Evolutionary conservation across 2,329 filamentous ascomycete genomes (phyloP), one percentile per base, ranked within the genome.

Genomic region (Raffaelea albimanens): DNA sequence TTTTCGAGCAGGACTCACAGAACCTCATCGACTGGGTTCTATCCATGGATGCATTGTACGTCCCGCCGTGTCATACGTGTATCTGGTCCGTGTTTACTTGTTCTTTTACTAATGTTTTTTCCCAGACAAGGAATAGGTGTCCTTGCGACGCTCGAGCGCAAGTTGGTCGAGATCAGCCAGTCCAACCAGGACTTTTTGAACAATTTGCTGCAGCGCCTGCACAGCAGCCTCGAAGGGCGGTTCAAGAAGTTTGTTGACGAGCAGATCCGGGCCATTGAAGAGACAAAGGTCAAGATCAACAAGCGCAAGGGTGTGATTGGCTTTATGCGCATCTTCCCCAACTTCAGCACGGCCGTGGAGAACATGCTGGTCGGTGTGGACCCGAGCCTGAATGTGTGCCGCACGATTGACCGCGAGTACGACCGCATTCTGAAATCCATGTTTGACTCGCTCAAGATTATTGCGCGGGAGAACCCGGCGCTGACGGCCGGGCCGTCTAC

Each of bases 241-340:
- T 96, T 95, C 68, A 82, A 76, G 52, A 88, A 87, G 53, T 96
- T 97, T 57, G 81, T 97, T 9, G 91, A 97, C 55, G 88, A 95
- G 54, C 93, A 98, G 63, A 85, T 97, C 50, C 86, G 87, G 22
- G 90, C 89, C 5, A 95, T 97, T 53, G 93, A 97, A 66, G 93
- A 97, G 52, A 97, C 90, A 36, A 97, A 97, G 67, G 91, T 98
- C 63, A 96, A 96, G 71, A 89, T 96, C 67, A 96, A 95, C 72
- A 97, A 97, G 72, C 85, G 93, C 56, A 96, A 94, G 68, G 91
- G 93, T 11, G 87, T 98, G 48, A 96, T 97, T 58, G 83, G 83
- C 16, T 97, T 97, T 64, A 91, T 97, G 71, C 86, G 87, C 54
- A 84, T 91, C 38, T 97, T 97, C 71, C 93, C 91, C 0, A 72